These are phyloP conservation scores for Thermochaetoides thermophila DNA, from an alignment of 495 filamentous ascomycete species.

Conservation along the genomic window DNA sequence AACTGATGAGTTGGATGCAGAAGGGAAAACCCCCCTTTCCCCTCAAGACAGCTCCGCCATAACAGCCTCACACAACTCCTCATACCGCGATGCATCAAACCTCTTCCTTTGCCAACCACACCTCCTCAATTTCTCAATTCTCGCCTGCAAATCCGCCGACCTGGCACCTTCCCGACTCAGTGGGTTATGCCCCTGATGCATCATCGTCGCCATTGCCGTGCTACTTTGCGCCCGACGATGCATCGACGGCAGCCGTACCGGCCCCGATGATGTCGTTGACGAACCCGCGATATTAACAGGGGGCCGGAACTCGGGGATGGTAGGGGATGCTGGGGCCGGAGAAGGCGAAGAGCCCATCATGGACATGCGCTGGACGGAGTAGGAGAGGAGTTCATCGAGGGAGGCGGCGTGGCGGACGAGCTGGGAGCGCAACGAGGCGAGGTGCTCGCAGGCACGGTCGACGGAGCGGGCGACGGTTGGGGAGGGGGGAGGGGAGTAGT, in stretches of 20 bases:
- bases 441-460: constrained; percentile 28
- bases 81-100: constrained; percentile 34
- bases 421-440: constrained; percentile 25
- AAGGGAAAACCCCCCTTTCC: not conserved
- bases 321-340: not conserved
- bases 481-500: constrained; percentile 20
- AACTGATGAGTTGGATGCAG: no score
- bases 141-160: constrained; percentile 20
- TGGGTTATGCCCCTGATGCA: no score
- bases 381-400: constrained; percentile 20
- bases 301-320: not conserved
- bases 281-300: not conserved
- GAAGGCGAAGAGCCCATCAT: no score
- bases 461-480: constrained; percentile 26
- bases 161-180: no score
- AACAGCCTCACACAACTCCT: constrained; percentile 31
- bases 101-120: constrained; percentile 34
- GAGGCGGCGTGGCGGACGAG: constrained; percentile 25
- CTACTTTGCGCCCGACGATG: constrained; percentile 4
- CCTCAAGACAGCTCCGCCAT: constrained; percentile 24
- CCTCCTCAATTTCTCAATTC: constrained; percentile 32
- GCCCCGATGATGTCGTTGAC: not conserved
- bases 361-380: no score
- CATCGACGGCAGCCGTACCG: no score
- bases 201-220: not conserved